Conservation (phyloP, 768 basidiomycete species). For the Collybiopsis luxurians region DNA sequence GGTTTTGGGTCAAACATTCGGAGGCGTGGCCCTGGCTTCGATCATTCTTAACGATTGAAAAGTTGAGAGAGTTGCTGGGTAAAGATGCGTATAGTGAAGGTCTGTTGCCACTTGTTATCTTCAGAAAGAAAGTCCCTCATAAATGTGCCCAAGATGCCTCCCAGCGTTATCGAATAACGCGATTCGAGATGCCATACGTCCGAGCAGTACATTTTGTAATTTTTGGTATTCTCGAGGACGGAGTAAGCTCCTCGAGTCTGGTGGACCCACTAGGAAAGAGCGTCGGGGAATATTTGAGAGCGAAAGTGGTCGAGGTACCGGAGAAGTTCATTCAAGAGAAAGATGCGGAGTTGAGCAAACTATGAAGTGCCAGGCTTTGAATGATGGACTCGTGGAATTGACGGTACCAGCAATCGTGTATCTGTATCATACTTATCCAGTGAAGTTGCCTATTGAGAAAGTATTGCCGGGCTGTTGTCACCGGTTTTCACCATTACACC, state of each 20-base stretch:
- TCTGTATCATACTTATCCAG: too few relatives aligned
- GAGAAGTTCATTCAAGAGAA: background rate
- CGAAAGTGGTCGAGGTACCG: constrained; percentile 1
- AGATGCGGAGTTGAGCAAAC: background rate
- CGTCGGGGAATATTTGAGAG: constrained; percentile 4
- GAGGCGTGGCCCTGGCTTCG: constrained; percentile 5
- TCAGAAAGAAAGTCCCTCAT: too few relatives aligned
- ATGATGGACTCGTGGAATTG: too few relatives aligned
- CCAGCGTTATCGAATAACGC: background rate
- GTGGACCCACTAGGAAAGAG: constrained; percentile 3
- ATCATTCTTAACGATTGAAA: constrained; percentile 4
- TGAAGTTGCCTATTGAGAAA: too few relatives aligned
- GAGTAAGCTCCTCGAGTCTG: background rate
- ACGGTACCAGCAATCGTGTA: too few relatives aligned
- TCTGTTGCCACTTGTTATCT: too few relatives aligned
- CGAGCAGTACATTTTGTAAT: constrained; percentile 6
- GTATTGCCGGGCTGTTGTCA: too few relatives aligned
- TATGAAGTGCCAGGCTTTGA: background rate
- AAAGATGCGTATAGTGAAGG: background rate
- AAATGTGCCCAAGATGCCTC: background rate
- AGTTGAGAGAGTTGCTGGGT: background rate
- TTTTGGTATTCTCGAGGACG: constrained; percentile 3
- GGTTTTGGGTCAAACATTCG: constrained; percentile 1
- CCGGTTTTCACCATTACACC: too few relatives aligned
- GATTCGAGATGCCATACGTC: constrained; percentile 7